Evolutionary conservation across 2,329 filamentous ascomycete genomes (phyloP).

Genomic region (Neofusicoccum sp.): DNA sequence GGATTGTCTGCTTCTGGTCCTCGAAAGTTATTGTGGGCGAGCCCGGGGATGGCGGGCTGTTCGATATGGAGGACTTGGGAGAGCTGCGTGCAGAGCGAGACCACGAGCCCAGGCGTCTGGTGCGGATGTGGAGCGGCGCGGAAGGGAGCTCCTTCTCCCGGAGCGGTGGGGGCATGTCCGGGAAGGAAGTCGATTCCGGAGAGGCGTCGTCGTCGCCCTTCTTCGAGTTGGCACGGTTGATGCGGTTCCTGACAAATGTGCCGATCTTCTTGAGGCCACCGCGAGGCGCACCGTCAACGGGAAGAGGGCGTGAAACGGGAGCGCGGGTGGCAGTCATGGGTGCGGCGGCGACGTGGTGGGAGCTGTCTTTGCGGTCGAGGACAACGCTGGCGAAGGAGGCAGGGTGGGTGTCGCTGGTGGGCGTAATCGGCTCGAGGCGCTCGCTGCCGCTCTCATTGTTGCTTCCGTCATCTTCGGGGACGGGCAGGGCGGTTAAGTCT

Average conservation of each 20-base stretch:
- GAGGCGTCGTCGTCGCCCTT: neutral
- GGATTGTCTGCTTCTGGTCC: neutral
- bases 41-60: conserved; percentile 40
- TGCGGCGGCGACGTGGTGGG: conserved; percentile 30
- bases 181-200: neutral
- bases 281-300: neutral
- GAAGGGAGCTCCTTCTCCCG: neutral
- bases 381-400: neutral
- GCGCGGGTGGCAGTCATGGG: conserved; percentile 4
- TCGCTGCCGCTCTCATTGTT: conserved; percentile 41
- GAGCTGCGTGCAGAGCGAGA: conserved; percentile 41
- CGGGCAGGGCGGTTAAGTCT: conserved; percentile 25
- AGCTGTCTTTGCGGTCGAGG: neutral
- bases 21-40: conserved; percentile 40
- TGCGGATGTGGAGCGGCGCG: conserved; percentile 22
- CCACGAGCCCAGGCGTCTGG: conserved; percentile 39
- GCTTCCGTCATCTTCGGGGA: conserved; percentile 44
- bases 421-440: conserved; percentile 43
- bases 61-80: conserved; percentile 39
- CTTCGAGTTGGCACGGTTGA: conserved; percentile 28
- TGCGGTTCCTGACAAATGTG: conserved; percentile 36
- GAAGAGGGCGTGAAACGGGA: neutral
- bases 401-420: conserved; percentile 34
- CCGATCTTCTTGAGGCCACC: conserved; percentile 26
- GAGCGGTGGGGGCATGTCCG: neutral